These are phyloP conservation scores for Arabidopsis lyrata DNA, from an alignment of 441 rosid species.

Conservation along the genomic window DNA sequence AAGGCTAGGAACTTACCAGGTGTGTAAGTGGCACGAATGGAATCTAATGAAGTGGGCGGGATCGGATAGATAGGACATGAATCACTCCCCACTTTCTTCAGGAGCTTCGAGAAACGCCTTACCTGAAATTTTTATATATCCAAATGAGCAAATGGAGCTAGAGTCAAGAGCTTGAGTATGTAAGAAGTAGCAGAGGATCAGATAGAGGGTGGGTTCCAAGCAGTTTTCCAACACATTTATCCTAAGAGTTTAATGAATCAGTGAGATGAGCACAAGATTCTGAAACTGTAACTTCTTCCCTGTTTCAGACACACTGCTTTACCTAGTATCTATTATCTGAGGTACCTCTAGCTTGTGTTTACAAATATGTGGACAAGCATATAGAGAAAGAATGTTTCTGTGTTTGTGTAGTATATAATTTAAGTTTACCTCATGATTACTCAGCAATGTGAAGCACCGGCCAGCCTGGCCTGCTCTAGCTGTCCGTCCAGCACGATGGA, in stretches of 20 bases:
- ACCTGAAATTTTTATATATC: conserved; percentile 56
- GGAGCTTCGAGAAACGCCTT: conserved; percentile 70
- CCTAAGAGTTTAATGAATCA: not conserved
- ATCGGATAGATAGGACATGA: conserved; percentile 66
- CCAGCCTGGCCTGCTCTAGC: conserved; percentile 97
- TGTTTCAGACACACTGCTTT: not conserved
- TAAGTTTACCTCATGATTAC: conserved; percentile 67
- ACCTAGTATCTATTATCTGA: conserved; percentile 4
- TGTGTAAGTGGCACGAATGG: conserved; percentile 53
- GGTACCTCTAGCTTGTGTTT: conserved; percentile 7
- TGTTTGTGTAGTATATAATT: not conserved
- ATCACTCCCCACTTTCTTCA: conserved; percentile 72
- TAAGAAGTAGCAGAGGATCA: conserved; percentile 7
- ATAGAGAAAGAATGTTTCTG: not conserved
- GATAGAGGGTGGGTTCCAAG: not conserved
- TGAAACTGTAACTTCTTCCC: not conserved
- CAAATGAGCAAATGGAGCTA: conserved; percentile 23
- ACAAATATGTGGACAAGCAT: not conserved
- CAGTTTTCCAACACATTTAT: not conserved
- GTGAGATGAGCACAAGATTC: conserved; percentile 8
- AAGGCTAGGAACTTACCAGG: conserved; percentile 64
- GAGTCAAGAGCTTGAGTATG: conserved; percentile 13
- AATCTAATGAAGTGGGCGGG: conserved; percentile 57
- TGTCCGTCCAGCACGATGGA: conserved; percentile 96
- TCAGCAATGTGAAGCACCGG: conserved; percentile 85